Evolutionary conservation across 2,329 filamentous ascomycete genomes (phyloP).

Genomic region (Trichoderma aggressivum): DNA sequence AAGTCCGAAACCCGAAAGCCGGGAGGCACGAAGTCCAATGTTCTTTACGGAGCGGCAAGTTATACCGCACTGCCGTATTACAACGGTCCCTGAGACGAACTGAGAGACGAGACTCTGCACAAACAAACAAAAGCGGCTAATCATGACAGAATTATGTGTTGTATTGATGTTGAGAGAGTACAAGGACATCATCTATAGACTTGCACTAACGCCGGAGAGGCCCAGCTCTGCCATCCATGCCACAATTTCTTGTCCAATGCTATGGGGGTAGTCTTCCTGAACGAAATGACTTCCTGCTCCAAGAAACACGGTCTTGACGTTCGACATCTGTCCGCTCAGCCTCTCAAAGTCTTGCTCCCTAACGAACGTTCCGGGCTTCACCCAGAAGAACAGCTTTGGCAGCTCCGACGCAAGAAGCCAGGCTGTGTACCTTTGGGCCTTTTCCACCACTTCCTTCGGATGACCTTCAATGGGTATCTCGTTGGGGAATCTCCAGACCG

Average conservation of each 20-base stretch:
- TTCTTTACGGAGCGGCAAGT: not conserved
- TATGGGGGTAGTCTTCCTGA: not conserved
- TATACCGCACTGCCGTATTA: not conserved
- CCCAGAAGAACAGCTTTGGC: constrained; percentile 6
- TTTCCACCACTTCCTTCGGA: not conserved
- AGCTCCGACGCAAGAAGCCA: not conserved
- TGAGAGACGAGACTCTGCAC: not conserved
- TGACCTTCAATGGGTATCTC: not conserved
- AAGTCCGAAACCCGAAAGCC: not conserved
- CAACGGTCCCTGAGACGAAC: not conserved
- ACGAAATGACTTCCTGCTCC: not conserved
- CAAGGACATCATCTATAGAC: not conserved
- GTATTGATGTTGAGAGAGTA: not conserved
- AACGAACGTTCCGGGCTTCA: not conserved
- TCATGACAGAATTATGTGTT: not conserved
- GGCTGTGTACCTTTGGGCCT: not conserved
- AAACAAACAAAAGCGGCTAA: not conserved
- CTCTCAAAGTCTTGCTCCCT: not conserved
- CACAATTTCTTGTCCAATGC: not conserved
- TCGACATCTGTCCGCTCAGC: not conserved
- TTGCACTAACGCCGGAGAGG: not conserved
- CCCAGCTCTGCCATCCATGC: not conserved
- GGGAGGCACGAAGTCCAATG: not conserved
- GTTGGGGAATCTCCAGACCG: not conserved
- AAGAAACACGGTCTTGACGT: not conserved